Percentiles rank a stretch among this genome's conserved stretches.
Evolutionary conservation across 2,329 filamentous ascomycete species (phyloP).

Genomic region (Botrytis deweyae): DNA sequence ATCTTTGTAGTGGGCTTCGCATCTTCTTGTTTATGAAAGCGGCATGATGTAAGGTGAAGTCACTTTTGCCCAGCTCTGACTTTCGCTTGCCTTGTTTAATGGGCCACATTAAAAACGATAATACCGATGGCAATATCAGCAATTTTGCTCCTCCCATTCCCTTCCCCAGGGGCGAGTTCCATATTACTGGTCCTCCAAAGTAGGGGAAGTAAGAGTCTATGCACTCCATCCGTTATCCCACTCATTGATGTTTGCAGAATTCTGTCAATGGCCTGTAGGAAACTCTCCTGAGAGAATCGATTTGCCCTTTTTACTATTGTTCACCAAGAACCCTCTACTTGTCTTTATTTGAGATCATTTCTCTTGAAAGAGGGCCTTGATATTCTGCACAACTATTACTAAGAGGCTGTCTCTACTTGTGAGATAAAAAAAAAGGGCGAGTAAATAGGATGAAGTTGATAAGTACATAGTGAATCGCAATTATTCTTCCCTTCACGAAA

Average conservation of each 20-base stretch:
- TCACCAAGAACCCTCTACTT: neutral
- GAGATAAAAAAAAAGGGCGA: neutral
- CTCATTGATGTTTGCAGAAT: neutral
- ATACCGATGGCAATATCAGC: neutral
- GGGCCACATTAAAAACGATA: no score
- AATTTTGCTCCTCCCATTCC: neutral
- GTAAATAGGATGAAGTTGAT: neutral
- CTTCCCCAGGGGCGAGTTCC: neutral
- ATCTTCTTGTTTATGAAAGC: neutral
- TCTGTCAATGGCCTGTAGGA: neutral
- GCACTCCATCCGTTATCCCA: neutral
- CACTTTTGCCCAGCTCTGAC: neutral
- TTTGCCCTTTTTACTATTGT: neutral
- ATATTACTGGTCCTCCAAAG: neutral
- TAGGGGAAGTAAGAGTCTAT: neutral
- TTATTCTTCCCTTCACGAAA: neutral
- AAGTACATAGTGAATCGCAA: neutral
- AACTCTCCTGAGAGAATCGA: neutral
- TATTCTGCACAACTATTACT: neutral
- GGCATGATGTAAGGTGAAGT: neutral
- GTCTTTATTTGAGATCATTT: neutral
- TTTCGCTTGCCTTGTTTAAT: neutral
- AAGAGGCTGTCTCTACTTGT: neutral
- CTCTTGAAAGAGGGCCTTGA: neutral
- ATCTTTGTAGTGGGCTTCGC: neutral